Percentiles rank a stretch among this genome's conserved stretches.
These are phyloP conservation scores for Chlorella sorokiniana DNA, from an alignment of 139 green algal species.

Conservation along the genomic window DNA sequence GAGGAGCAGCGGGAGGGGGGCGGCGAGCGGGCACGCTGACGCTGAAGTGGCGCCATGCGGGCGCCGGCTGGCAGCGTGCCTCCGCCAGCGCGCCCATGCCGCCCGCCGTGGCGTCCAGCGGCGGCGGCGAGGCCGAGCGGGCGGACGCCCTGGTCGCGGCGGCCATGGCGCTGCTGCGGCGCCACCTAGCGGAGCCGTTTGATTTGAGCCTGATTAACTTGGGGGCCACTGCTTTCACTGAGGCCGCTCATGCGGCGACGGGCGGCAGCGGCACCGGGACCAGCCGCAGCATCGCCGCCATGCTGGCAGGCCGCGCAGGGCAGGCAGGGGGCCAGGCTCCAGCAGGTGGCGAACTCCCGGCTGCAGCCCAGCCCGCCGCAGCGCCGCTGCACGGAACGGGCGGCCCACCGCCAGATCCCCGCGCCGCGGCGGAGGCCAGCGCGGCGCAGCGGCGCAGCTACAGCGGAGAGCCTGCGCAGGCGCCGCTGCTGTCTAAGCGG, in stretches of 20 bases:
- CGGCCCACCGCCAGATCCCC: neutral
- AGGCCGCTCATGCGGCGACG: conserved; percentile 48
- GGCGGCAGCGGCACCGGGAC: conserved; percentile 1
- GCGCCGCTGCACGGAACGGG: neutral
- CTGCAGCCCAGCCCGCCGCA: neutral
- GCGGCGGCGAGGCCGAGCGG: conserved; percentile 3
- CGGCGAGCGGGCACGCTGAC: conserved; percentile 55
- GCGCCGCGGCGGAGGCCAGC: neutral
- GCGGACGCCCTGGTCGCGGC: conserved; percentile 39
- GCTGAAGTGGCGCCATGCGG: conserved; percentile 71
- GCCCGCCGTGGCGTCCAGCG: conserved; percentile 1
- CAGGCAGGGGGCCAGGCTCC: neutral
- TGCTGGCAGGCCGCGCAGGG: conserved; percentile 1
- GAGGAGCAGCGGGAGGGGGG: conserved; percentile 59
- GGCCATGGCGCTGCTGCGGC: conserved; percentile 41
- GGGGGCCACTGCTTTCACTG: conserved; percentile 43
- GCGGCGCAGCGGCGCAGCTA: conserved; percentile 21
- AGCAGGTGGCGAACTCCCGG: neutral
- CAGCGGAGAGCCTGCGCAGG: neutral
- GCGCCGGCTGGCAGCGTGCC: conserved; percentile 56
- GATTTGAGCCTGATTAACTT: conserved; percentile 78
- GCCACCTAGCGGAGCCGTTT: conserved; percentile 53
- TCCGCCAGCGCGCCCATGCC: conserved; percentile 64
- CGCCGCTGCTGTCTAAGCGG: conserved; percentile 15
- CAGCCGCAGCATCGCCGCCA: neutral